A percentile compares a stretch with the other conserved stretches of the same genome.
Evolutionary conservation across 345 rosid species (phyloP).

Genomic region (Mangifera indica): DNA sequence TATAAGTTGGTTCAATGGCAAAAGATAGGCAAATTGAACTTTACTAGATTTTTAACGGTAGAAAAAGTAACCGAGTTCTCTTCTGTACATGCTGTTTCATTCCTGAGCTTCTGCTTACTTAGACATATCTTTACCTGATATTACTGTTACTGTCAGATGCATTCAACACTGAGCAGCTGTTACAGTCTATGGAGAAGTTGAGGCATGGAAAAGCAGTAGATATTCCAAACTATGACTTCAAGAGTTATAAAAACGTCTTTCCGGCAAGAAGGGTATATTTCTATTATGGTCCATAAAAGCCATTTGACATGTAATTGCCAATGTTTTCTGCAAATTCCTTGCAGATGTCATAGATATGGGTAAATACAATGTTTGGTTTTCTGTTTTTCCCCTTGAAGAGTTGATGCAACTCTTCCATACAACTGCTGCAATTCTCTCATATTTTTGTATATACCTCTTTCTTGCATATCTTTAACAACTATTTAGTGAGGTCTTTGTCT

Average conservation of each 20-base stretch:
- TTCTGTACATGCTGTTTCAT: neutral
- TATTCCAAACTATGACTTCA: slow-evolving; percentile 90
- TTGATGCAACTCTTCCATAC: neutral
- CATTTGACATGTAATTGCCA: slow-evolving; percentile 15
- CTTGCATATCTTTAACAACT: neutral
- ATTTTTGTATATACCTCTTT: neutral
- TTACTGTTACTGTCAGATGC: slow-evolving; percentile 65
- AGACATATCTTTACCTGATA: slow-evolving; percentile 15
- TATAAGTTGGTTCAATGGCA: neutral
- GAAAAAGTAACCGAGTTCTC: neutral
- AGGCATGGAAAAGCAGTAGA: slow-evolving; percentile 89
- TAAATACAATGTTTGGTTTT: neutral
- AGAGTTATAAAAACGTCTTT: slow-evolving; percentile 67
- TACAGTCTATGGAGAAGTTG: slow-evolving; percentile 81
- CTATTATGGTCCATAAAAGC: neutral
- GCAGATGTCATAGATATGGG: neutral
- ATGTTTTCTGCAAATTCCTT: neutral
- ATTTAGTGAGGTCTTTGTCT: neutral
- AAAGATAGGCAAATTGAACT: neutral
- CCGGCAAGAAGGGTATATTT: slow-evolving; percentile 63
- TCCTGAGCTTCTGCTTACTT: neutral
- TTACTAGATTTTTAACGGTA: neutral
- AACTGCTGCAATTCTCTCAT: neutral
- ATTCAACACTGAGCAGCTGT: slow-evolving; percentile 76
- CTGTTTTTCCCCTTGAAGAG: neutral